phyloP scores from a whole-genome alignment of 768 basidiomycete species.

The Naematelia aurantialba region DNA sequence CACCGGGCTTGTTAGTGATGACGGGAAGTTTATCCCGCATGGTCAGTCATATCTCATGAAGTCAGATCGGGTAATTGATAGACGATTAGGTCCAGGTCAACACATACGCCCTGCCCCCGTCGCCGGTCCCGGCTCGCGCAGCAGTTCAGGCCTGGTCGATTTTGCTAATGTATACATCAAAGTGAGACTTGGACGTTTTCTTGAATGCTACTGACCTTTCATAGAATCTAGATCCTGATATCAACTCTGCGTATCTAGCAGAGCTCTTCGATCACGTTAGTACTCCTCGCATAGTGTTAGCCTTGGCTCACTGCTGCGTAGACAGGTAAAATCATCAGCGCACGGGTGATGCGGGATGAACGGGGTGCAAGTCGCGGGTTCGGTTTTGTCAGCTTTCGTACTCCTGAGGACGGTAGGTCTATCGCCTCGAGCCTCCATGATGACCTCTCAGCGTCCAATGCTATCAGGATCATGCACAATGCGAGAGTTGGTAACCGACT shows the following conservation, averaged over 20 bases:
- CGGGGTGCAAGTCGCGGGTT: slow-evolving; percentile 91
- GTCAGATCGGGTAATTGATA: too few species aligned
- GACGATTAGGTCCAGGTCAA: slow-evolving; percentile 36
- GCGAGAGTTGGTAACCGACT: slow-evolving; percentile 19
- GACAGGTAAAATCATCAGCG: slow-evolving; percentile 38
- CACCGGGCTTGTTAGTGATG: slow-evolving; percentile 28
- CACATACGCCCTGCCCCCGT: slow-evolving; percentile 36
- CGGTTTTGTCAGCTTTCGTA: slow-evolving; percentile 79
- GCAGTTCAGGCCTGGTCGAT: slow-evolving; percentile 37
- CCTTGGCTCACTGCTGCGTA: slow-evolving; percentile 5
- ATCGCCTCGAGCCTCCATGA: not conserved
- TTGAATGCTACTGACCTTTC: not conserved
- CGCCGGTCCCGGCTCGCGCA: slow-evolving; percentile 33
- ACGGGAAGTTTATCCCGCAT: slow-evolving; percentile 35
- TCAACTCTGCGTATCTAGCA: slow-evolving; percentile 30
- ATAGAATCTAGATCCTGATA: slow-evolving; percentile 40
- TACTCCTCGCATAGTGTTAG: not conserved
- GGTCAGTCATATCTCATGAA: too few species aligned
- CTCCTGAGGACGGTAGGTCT: slow-evolving; percentile 38
- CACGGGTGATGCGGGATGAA: slow-evolving; percentile 83
- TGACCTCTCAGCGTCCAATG: slow-evolving; percentile 18
- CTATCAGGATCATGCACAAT: slow-evolving; percentile 28
- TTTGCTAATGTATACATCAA: slow-evolving; percentile 41
- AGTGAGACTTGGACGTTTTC: slow-evolving; percentile 11
- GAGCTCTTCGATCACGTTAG: slow-evolving; percentile 34